Conservation (phyloP, 768 basidiomycete genomes). For the Macrolepiota albuminosa region DNA sequence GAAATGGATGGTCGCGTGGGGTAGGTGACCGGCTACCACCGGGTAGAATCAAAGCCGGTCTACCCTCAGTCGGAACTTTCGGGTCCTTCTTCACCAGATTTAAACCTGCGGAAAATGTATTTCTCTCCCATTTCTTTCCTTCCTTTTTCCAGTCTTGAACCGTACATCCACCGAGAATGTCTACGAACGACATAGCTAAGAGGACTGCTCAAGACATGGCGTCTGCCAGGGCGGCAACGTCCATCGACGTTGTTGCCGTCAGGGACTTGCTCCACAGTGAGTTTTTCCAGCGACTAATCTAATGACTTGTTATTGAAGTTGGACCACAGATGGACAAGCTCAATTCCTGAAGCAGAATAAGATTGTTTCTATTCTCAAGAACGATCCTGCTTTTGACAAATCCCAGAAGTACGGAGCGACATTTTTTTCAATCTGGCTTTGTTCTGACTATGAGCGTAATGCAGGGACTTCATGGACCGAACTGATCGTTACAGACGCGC, state of each 20-base stretch:
- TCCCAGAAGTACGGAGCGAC: neutral
- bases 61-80: neutral
- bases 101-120: slow-evolving; percentile 1
- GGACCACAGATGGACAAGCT: slow-evolving; percentile 36
- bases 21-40: neutral
- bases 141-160: neutral
- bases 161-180: slow-evolving; percentile 1
- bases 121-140: neutral
- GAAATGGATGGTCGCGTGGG: neutral
- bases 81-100: neutral
- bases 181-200: slow-evolving; percentile 30
- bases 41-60: neutral
- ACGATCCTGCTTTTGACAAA: slow-evolving; percentile 36
- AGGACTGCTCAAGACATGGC: slow-evolving; percentile 51
- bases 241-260: slow-evolving; percentile 37
- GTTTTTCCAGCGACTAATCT: slow-evolving; percentile 11
- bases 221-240: slow-evolving; percentile 38
- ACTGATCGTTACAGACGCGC: slow-evolving; percentile 54
- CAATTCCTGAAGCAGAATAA: slow-evolving; percentile 46
- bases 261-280: slow-evolving; percentile 49
- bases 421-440: neutral
- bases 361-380: slow-evolving; percentile 41
- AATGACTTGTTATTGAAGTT: neutral
- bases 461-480: slow-evolving; percentile 54
- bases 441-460: neutral